phyloP scores from a whole-genome alignment of 352 stramenopile genomes.

The Pythium volutum region DNA sequence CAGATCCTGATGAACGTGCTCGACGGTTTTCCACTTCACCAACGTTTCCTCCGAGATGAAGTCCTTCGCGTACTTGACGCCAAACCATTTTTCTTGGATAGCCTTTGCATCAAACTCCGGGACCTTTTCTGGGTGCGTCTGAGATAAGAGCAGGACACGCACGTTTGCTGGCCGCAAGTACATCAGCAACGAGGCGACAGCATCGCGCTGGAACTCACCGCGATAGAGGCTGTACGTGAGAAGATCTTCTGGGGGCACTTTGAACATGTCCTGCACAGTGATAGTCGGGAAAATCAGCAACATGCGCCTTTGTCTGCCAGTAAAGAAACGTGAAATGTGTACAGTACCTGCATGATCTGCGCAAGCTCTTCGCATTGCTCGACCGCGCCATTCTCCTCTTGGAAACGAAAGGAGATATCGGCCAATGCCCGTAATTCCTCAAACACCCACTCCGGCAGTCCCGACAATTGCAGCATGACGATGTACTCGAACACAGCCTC shows the following conservation, averaged over 20 bases:
- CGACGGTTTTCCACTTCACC: conserved; percentile 25
- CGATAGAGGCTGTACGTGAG: conserved; percentile 54
- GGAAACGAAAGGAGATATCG: conserved; percentile 34
- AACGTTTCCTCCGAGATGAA: conserved; percentile 31
- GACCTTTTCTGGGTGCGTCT: conserved; percentile 30
- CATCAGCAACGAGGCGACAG: conserved; percentile 30
- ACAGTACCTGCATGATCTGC: conserved; percentile 49
- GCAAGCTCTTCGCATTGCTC: conserved; percentile 48
- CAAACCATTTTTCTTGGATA: conserved; percentile 53
- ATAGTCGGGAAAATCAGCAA: background rate
- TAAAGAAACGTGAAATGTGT: background rate
- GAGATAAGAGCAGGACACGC: conserved; percentile 52
- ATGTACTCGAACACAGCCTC: conserved; percentile 31
- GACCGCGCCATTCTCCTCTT: conserved; percentile 25
- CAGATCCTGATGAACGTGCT: conserved; percentile 16
- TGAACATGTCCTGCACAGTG: conserved; percentile 39
- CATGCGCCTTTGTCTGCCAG: background rate
- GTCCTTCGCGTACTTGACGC: conserved; percentile 46
- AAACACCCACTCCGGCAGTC: conserved; percentile 31
- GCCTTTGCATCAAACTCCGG: conserved; percentile 8
- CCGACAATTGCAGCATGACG: conserved; percentile 10
- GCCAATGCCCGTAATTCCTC: conserved; percentile 31
- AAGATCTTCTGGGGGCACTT: conserved; percentile 36
- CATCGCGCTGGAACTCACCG: conserved; percentile 35
- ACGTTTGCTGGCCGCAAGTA: conserved; percentile 42